Evolutionary conservation across 108 stramenopile species (phyloP).

Genomic region (Asterionellopsis glacialis): DNA sequence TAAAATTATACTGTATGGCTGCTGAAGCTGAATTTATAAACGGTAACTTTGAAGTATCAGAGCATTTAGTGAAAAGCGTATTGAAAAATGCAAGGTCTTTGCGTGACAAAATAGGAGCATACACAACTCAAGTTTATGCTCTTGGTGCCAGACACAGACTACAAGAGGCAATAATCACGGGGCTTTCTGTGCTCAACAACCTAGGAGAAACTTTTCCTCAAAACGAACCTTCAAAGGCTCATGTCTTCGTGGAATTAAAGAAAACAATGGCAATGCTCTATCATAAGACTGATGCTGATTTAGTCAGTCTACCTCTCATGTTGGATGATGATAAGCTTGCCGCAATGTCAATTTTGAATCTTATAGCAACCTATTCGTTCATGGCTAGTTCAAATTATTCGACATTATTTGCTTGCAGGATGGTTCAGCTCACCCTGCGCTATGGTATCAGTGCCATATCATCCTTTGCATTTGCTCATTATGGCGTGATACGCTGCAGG

Average conservation of each 20-base stretch:
- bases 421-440: constrained; percentile 36
- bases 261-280: constrained; percentile 16
- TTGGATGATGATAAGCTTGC: constrained; percentile 15
- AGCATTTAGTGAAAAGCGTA: constrained; percentile 4
- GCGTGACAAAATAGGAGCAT: constrained; percentile 30
- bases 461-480: constrained; percentile 34
- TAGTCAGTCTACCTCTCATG: constrained; percentile 24
- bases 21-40: background rate
- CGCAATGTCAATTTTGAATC: constrained; percentile 28
- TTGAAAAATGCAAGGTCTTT: constrained; percentile 25
- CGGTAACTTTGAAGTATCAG: background rate
- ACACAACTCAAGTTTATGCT: constrained; percentile 24
- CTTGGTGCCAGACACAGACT: constrained; percentile 18
- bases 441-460: constrained; percentile 34
- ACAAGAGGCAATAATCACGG: constrained; percentile 24
- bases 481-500: constrained; percentile 31
- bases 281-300: constrained; percentile 20
- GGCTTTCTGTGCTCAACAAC: constrained; percentile 22
- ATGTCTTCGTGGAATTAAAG: background rate
- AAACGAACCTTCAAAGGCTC: background rate
- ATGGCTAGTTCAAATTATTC: constrained; percentile 16
- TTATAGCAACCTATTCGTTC: constrained; percentile 13
- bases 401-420: constrained; percentile 22
- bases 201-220: constrained; percentile 24
- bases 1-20: background rate